Evolutionary conservation across 73 alveolate genomes (phyloP).

Genomic region (Urostyla sp.): DNA sequence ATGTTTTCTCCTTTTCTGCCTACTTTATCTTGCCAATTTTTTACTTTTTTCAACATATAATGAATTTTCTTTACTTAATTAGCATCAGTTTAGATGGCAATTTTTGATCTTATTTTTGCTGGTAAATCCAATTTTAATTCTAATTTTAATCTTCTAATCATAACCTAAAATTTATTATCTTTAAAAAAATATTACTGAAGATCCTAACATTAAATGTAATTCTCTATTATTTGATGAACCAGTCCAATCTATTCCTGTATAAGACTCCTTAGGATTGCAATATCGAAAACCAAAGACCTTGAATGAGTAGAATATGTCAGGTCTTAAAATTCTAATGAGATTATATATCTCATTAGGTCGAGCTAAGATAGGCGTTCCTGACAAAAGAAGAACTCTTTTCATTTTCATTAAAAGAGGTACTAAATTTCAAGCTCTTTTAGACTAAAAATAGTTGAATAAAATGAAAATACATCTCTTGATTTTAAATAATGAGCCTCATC

Average conservation of each 20-base stretch:
- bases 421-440: constrained; percentile 87
- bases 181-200: constrained; percentile 75
- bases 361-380: constrained; percentile 97
- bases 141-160: constrained; percentile 86
- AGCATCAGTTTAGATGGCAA: constrained; percentile 73
- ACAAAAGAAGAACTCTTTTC: constrained; percentile 79
- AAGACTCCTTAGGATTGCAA: constrained; percentile 89
- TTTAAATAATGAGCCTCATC: constrained; percentile 59
- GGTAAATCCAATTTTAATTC: constrained; percentile 91
- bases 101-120: constrained; percentile 87
- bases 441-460: constrained; percentile 84
- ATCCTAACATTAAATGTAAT: constrained; percentile 77
- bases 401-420: constrained; percentile 89
- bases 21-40: constrained; percentile 81
- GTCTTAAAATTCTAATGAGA: constrained; percentile 86
- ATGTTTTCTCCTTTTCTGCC: constrained; percentile 85
- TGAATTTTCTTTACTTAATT: constrained; percentile 72
- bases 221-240: constrained; percentile 92
- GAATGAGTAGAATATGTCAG: constrained; percentile 91
- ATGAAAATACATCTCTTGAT: constrained; percentile 27
- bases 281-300: constrained; percentile 88
- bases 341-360: constrained; percentile 94
- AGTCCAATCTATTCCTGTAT: constrained; percentile 86
- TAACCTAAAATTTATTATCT: constrained; percentile 52
- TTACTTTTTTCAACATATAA: constrained; percentile 39